These are phyloP conservation scores for Hyphopichia burtonii DNA, from an alignment of 1,139 yeast species.

Conservation along the genomic window DNA sequence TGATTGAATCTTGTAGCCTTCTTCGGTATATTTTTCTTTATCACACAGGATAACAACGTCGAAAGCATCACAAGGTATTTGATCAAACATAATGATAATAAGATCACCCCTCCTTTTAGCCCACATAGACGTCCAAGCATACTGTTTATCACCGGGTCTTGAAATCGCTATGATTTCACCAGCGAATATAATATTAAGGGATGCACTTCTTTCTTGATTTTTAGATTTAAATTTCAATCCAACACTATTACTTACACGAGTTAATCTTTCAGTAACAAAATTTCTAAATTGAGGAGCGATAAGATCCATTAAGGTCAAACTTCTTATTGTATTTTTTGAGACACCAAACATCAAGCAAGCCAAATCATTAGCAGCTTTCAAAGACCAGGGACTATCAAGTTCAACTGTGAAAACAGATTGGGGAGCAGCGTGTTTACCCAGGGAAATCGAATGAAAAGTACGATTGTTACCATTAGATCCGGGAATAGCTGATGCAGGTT, in stretches of 20 bases:
- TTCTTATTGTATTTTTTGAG: conserved; percentile 60
- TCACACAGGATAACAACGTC: conserved; percentile 51
- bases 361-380: conserved; percentile 83
- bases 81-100: conserved; percentile 83
- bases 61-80: conserved; percentile 78
- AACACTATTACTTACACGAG: conserved; percentile 34
- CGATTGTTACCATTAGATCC: conserved; percentile 22
- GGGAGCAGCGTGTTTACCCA: conserved; percentile 67
- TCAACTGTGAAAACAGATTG: conserved; percentile 85
- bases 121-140: conserved; percentile 85
- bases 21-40: conserved; percentile 10
- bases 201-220: conserved; percentile 9
- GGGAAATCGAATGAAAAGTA: conserved; percentile 60
- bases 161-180: conserved; percentile 60
- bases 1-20: conserved; percentile 29
- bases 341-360: conserved; percentile 89
- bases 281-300: conserved; percentile 73
- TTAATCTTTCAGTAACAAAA: conserved; percentile 59
- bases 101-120: conserved; percentile 72
- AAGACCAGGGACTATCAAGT: conserved; percentile 72
- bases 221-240: conserved; percentile 15
- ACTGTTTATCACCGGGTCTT: conserved; percentile 47
- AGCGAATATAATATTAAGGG: conserved; percentile 40
- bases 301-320: conserved; percentile 69
- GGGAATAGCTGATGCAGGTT: conserved; percentile 7